Evolutionary conservation across 192 early-diverging fungal species (phyloP), one percentile per base, ranked within the genome.

Genomic region (Geranomyces variabilis): DNA sequence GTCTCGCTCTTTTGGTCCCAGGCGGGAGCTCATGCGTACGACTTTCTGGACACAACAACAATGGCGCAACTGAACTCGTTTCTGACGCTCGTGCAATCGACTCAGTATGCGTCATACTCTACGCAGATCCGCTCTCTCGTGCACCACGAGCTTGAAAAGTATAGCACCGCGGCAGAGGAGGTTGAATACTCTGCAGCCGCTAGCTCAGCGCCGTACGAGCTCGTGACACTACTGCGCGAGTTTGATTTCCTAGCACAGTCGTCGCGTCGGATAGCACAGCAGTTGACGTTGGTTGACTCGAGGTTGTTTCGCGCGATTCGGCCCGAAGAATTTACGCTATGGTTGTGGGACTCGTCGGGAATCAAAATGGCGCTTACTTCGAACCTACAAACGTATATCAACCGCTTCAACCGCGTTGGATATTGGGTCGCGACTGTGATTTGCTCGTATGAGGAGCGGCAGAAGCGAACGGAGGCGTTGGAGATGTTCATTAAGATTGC

Each of bases 271-370:
- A 56, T 80, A 22, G 79, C 77, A 9, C 76, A 76, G 36, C 79
- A 80, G 63, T 45, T 80, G 17, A 80, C 79, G 7, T 45, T 80
- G 72, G 78, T 71, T 34, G 79, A 80, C 48, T 59, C 45, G 19
- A 59, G 41, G 29, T 1, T 80, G 28, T 80, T 77, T 43, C 66
- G 73, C 0, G 67, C 79, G 0, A 80, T 80, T 34, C 56, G 61
- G 19, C 61, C 79, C 0, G 63, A 59, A 14, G 79, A 80, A 46
- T 80, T 79, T 57, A 62, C 77, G 10, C 28, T 71, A 6, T 71
- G 51, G 36, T 24, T 80, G 24, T 80, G 78, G 79, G 73, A 62
- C 24, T 12, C 12, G 13, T 44, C 26, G n/a, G 17, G 17, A 21
- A 12, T 45, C 4, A 70, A 69, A 30, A 1, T 31, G 9, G 29